Conservation (phyloP, 2,329 filamentous ascomycete genomes). For the Remersonia thermophila region DNA sequence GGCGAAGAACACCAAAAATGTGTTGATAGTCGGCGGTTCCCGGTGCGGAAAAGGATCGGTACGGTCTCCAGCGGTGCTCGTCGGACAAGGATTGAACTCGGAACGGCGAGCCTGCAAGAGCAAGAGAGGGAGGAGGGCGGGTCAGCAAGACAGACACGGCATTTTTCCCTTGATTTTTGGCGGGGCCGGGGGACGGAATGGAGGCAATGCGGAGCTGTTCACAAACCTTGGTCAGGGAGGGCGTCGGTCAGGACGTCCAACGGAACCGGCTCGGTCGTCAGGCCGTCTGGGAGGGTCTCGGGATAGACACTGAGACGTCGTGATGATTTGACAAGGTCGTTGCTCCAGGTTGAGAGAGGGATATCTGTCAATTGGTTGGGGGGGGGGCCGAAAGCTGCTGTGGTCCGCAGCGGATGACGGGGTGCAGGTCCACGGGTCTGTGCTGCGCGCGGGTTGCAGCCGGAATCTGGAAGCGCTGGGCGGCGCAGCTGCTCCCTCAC, state of each 20-base stretch:
- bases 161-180: background rate
- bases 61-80: no score
- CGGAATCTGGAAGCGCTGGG: conserved; percentile 9
- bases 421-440: conserved; percentile 8
- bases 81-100: conserved; percentile 4
- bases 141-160: conserved; percentile 9
- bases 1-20: conserved; percentile 4
- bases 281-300: no score
- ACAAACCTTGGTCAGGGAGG: conserved; percentile 6
- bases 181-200: conserved; percentile 4
- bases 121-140: conserved; percentile 1
- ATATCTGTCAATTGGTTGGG: conserved; percentile 6
- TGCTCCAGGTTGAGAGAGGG: conserved; percentile 4
- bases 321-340: background rate
- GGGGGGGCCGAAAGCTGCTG: conserved; percentile 9
- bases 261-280: no score
- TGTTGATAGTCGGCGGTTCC: conserved; percentile 10
- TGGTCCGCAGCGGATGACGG: background rate
- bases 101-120: conserved; percentile 8
- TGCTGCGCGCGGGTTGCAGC: conserved; percentile 9
- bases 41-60: background rate
- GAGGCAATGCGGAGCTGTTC: conserved; percentile 3
- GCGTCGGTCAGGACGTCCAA: conserved; percentile 3
- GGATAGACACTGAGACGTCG: no score
- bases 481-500: conserved; percentile 10